A percentile compares a stretch with the other conserved stretches of the same genome.
Evolutionary conservation across 2,329 filamentous ascomycete genomes (phyloP).

Genomic region (Ophiosphaerella narmari): DNA sequence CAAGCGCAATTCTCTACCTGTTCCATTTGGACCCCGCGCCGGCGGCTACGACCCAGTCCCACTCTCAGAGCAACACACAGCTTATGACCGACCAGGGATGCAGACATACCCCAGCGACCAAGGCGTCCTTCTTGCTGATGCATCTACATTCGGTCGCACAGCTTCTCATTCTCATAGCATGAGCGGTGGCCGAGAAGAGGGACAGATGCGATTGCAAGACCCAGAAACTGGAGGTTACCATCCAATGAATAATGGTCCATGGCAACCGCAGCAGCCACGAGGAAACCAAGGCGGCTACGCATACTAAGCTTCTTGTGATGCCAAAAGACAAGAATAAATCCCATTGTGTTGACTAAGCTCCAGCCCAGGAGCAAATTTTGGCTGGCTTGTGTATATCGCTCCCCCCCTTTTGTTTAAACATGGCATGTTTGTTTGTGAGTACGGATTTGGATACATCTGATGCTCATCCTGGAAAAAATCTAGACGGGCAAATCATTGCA

Average conservation of each 20-base stretch:
- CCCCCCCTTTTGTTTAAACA: slow-evolving; percentile 7
- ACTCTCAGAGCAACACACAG: slow-evolving; percentile 41
- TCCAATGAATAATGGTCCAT: slow-evolving; percentile 27
- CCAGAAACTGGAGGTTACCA: slow-evolving; percentile 29
- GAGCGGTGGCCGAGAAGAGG: slow-evolving; percentile 29
- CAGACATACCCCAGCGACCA: slow-evolving; percentile 33
- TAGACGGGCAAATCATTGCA: not conserved
- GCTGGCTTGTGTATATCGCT: slow-evolving; percentile 20
- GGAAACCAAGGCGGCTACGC: slow-evolving; percentile 28
- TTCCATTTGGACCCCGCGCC: slow-evolving; percentile 34
- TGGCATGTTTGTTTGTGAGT: slow-evolving; percentile 1
- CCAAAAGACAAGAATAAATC: too few species aligned
- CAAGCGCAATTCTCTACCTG: slow-evolving; percentile 43
- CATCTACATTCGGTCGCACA: slow-evolving; percentile 39
- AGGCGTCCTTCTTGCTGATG: slow-evolving; percentile 40
- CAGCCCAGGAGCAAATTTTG: slow-evolving; percentile 3
- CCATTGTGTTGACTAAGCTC: slow-evolving; percentile 15
- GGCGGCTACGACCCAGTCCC: slow-evolving; percentile 46
- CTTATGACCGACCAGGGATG: slow-evolving; percentile 25
- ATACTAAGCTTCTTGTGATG: slow-evolving; percentile 20
- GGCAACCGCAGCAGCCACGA: slow-evolving; percentile 30
- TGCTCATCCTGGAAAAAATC: not conserved
- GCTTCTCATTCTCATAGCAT: slow-evolving; percentile 27
- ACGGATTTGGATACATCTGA: not conserved
- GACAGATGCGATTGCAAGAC: slow-evolving; percentile 36